These are phyloP conservation scores for Nitzschia palea DNA, from an alignment of 108 stramenopile genomes.

Conservation along the genomic window DNA sequence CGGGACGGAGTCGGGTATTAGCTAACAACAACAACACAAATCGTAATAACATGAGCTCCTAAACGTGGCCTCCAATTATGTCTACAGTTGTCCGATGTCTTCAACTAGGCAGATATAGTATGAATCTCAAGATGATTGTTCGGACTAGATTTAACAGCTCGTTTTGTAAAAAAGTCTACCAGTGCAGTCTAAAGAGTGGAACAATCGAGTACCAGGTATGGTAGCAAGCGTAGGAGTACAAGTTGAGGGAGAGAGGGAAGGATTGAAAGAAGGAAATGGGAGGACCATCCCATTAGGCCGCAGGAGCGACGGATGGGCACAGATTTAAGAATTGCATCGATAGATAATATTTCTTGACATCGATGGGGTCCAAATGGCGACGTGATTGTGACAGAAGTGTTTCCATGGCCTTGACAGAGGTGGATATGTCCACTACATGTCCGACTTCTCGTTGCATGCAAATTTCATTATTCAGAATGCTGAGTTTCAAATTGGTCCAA, in stretches of 20 bases:
- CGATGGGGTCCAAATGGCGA: slow-evolving; percentile 5
- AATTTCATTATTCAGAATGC: slow-evolving; percentile 10
- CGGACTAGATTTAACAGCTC: too few relatives aligned
- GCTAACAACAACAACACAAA: too few relatives aligned
- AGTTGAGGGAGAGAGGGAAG: slow-evolving; percentile 1
- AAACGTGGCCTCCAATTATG: too few relatives aligned
- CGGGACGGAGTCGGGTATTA: too few relatives aligned
- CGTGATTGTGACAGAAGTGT: neutral
- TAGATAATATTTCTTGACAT: slow-evolving; percentile 13
- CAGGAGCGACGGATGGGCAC: neutral
- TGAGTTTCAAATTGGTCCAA: slow-evolving; percentile 13
- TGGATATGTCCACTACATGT: neutral
- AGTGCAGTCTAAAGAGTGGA: too few relatives aligned
- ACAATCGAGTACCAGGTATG: too few relatives aligned
- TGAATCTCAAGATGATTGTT: too few relatives aligned
- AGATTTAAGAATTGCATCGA: slow-evolving; percentile 2
- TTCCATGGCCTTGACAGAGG: neutral
- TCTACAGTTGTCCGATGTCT: too few relatives aligned
- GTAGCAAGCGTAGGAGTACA: neutral
- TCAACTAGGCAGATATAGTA: too few relatives aligned
- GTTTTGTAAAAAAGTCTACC: too few relatives aligned
- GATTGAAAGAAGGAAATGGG: too few relatives aligned
- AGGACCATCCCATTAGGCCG: neutral
- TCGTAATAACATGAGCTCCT: too few relatives aligned
- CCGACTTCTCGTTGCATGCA: neutral